Percentiles rank a stretch among this genome's conserved stretches.
Conservation (phyloP, 768 basidiomycete species). For the Obba rivulosa region DNA sequence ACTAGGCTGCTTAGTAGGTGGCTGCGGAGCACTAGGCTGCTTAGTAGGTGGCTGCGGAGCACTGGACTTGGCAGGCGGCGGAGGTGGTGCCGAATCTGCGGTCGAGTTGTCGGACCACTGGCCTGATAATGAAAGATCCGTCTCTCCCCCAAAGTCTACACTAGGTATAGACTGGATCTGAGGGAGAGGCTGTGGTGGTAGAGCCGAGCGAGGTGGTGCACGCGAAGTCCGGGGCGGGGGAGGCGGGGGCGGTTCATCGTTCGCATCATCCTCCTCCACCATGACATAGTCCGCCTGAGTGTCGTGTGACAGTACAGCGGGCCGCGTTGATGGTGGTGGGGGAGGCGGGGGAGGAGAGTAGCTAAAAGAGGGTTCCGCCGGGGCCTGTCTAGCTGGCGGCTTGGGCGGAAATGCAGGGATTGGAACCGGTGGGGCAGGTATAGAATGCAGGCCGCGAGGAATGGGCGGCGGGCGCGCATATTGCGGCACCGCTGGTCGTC, state of each 20-base stretch:
- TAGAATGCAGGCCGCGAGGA: slow-evolving; percentile 10
- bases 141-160: slow-evolving; percentile 49
- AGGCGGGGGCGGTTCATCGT: slow-evolving; percentile 37
- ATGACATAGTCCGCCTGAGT: slow-evolving; percentile 28
- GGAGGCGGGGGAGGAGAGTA: slow-evolving; percentile 14
- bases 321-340: slow-evolving; percentile 10
- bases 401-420: slow-evolving; percentile 7
- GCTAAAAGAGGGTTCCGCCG: not conserved
- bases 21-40: no score
- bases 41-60: not conserved
- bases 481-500: slow-evolving; percentile 17
- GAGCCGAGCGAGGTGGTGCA: slow-evolving; percentile 30
- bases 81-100: slow-evolving; percentile 26
- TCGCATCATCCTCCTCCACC: slow-evolving; percentile 22
- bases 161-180: slow-evolving; percentile 53
- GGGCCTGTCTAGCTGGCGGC: not conserved
- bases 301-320: slow-evolving; percentile 21
- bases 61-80: slow-evolving; percentile 18
- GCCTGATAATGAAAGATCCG: slow-evolving; percentile 45
- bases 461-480: slow-evolving; percentile 12
- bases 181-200: slow-evolving; percentile 36
- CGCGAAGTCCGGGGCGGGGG: slow-evolving; percentile 35
- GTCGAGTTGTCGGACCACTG: slow-evolving; percentile 57
- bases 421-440: slow-evolving; percentile 24
- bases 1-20: slow-evolving; percentile 2